Base-by-base conservation (phyloP, 495 filamentous ascomycete species). In the Penicillium cataractarum region DNA sequence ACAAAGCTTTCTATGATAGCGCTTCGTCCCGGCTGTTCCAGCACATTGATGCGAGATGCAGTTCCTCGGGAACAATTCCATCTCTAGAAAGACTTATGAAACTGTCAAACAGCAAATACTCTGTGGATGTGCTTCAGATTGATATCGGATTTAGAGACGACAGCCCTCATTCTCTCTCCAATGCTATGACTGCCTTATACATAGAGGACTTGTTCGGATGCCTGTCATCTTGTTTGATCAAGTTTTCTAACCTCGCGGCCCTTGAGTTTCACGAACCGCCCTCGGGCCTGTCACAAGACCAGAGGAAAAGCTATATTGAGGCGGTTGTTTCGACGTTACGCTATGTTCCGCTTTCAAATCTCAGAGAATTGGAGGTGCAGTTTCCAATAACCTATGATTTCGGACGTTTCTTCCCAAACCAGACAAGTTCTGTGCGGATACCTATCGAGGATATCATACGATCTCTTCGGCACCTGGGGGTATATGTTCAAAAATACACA, bases 21-120 rank as follows among this genome's bases (percentile, higher is more conserved):
- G 54, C 54, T 17, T 57, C 54, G n/a, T 32, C 35, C 15, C 39
- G 54, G 33, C 40, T 58, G 10, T 58, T 58, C 26, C 13, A 27
- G 12, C 40, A 58, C 31, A 58, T 57, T 19, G 22, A 42, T 57
- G 33, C 54, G 6, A 13, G 29, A 29, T n/a, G 1, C 50, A 10
- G 21, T 4, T 15, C 24, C 54, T 12, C 33, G 6, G 15, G 15
- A 8, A 26, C 9, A 29, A 51, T 27, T 15, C 21, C 29, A 39
- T 19, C 42, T 22, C 44, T 59, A 3, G 22, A 12, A 42, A 31
- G 54, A 13, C 54, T n/a, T 57, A n/a, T 37, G 19, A 27, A 17
- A 9, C 9, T 57, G 44, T 57, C 54, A 17, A 17, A 57, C 17
- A 42, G 54, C 39, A n/a, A 2, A 44, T 42, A 57, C 22, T 32